Evolutionary conservation across 116 monocot species (phyloP).

Genomic region (Phalaenopsis hybrid): DNA sequence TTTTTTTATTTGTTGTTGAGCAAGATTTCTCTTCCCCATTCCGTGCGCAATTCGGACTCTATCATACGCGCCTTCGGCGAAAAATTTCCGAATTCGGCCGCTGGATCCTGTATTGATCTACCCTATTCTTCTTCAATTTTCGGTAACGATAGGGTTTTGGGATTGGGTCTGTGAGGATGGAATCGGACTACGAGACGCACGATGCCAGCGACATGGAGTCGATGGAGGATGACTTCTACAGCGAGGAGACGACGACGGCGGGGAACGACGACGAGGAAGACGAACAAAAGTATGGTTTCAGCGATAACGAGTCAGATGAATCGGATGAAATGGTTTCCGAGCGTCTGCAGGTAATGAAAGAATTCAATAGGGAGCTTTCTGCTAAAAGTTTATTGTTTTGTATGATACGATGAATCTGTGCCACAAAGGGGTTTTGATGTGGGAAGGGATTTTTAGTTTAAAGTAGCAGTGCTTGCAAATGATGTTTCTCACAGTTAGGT

Average conservation of each 20-base stretch:
- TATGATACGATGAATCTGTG: neutral
- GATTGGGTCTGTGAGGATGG: slow-evolving; percentile 19
- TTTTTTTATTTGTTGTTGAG: too few species aligned
- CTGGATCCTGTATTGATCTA: neutral
- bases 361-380: neutral
- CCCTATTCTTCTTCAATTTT: slow-evolving; percentile 2
- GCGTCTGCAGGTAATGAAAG: slow-evolving; percentile 20
- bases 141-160: neutral
- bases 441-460: neutral
- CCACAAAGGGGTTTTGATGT: neutral
- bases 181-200: slow-evolving; percentile 63
- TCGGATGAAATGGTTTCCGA: slow-evolving; percentile 11
- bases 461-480: neutral
- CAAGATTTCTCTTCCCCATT: neutral
- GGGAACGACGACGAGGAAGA: slow-evolving; percentile 16
- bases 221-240: slow-evolving; percentile 57
- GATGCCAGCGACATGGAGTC: slow-evolving; percentile 61
- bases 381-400: neutral
- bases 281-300: slow-evolving; percentile 18
- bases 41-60: neutral
- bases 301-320: slow-evolving; percentile 14
- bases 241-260: slow-evolving; percentile 14
- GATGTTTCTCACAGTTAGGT: neutral
- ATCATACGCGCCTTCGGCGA: neutral
- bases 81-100: neutral